phyloP scores from a whole-genome alignment of 805 yeast species.

The Priceomyces fermenticarens region DNA sequence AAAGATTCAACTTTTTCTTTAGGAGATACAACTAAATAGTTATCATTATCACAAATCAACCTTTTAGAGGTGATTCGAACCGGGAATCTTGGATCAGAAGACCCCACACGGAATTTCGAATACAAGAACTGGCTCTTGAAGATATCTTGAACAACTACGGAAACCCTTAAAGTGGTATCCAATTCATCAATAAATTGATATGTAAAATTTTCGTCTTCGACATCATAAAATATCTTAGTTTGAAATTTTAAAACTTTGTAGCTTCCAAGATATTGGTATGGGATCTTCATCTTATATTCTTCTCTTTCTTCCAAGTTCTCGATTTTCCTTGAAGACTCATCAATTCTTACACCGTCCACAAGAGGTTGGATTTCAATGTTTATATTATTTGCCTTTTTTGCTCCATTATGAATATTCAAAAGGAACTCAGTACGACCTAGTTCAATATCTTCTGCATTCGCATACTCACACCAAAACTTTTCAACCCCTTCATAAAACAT shows the following conservation, averaged over 20 bases:
- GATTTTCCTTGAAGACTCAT: conserved; percentile 1
- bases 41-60: conserved; percentile 26
- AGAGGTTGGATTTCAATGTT: conserved; percentile 11
- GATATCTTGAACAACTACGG: conserved; percentile 79
- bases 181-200: conserved; percentile 31
- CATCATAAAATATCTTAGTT: conserved; percentile 18
- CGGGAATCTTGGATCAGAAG: conserved; percentile 51
- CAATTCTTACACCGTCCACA: conserved; percentile 12
- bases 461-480: conserved; percentile 26
- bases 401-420: conserved; percentile 25
- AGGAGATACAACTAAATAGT: conserved; percentile 22
- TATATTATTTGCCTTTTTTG: conserved; percentile 28
- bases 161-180: conserved; percentile 56
- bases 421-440: conserved; percentile 26
- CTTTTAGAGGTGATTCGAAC: conserved; percentile 48
- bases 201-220: conserved; percentile 15
- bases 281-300: conserved; percentile 22
- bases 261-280: conserved; percentile 30
- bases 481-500: conserved; percentile 14
- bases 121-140: conserved; percentile 56
- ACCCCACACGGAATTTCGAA: conserved; percentile 67
- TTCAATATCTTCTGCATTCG: conserved; percentile 20
- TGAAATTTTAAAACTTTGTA: conserved; percentile 21
- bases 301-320: conserved; percentile 8
- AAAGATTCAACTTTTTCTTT: conserved; percentile 21